A percentile compares a stretch with the other conserved stretches of the same genome.
phyloP scores from a whole-genome alignment of 2,329 filamentous ascomycete species.

The Talaromyces islandicus region DNA sequence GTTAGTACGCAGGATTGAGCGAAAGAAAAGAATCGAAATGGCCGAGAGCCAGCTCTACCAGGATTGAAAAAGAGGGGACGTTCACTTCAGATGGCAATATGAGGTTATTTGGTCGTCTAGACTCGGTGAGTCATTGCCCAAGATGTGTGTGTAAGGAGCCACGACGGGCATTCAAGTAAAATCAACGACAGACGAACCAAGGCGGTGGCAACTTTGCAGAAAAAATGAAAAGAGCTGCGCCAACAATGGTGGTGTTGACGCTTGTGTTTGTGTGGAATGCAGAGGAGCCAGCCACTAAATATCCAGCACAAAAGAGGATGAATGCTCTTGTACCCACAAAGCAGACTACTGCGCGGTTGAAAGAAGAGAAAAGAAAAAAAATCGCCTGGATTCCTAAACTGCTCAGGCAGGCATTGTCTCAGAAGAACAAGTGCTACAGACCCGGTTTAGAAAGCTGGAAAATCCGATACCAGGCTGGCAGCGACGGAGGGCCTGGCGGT shows the following conservation, averaged over 20 bases:
- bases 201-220: not conserved
- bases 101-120: not conserved
- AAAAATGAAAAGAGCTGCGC: not conserved
- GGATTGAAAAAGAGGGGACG: not conserved
- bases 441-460: not conserved
- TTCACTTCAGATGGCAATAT: not conserved
- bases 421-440: not conserved
- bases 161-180: not conserved
- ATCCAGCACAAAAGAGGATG: not conserved
- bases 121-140: not conserved
- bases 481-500: not conserved
- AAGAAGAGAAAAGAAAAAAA: not conserved
- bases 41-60: slow-evolving; percentile 7
- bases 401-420: not conserved
- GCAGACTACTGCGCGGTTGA: not conserved
- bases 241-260: not conserved
- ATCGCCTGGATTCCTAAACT: not conserved
- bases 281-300: not conserved
- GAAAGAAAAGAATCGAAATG: not conserved
- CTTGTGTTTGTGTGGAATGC: not conserved
- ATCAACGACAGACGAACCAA: not conserved
- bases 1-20: not conserved
- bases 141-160: not conserved
- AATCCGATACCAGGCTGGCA: not conserved
- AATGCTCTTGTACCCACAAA: not conserved